phyloP scores from a whole-genome alignment of 371 early-diverging fungal species.

The Apophysomyces sp. region DNA sequence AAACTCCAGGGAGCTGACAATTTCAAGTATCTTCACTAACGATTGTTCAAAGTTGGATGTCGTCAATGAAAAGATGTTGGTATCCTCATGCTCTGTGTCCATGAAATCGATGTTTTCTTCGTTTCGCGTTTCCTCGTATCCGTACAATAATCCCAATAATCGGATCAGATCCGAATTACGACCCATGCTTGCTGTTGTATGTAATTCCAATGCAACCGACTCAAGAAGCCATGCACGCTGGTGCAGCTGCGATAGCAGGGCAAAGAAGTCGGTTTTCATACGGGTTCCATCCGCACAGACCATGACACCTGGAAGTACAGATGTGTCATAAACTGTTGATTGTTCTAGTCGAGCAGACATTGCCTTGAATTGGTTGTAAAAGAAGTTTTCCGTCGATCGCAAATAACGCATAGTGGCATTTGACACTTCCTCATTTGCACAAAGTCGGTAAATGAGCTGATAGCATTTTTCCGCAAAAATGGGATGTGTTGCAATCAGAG shows the following conservation, averaged over 20 bases:
- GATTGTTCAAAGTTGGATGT: constrained; percentile 68
- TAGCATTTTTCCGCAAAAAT: constrained; percentile 85
- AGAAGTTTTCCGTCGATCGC: constrained; percentile 78
- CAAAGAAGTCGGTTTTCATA: constrained; percentile 46
- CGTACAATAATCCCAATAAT: constrained; percentile 65
- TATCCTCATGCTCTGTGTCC: constrained; percentile 42
- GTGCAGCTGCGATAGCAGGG: constrained; percentile 68
- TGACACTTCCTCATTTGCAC: constrained; percentile 68
- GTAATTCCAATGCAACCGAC: constrained; percentile 84
- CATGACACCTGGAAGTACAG: constrained; percentile 17
- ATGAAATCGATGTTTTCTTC: constrained; percentile 24
- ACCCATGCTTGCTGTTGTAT: constrained; percentile 41
- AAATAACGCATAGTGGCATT: constrained; percentile 78
- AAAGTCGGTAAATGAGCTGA: constrained; percentile 79
- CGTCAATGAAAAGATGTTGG: constrained; percentile 86
- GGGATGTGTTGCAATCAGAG: constrained; percentile 72
- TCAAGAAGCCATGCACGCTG: constrained; percentile 91
- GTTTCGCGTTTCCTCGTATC: constrained; percentile 9
- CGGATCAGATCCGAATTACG: constrained; percentile 50
- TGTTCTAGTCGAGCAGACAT: constrained; percentile 49
- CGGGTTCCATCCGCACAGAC: constrained; percentile 22
- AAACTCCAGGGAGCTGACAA: constrained; percentile 57
- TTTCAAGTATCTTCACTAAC: constrained; percentile 54
- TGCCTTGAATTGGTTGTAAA: constrained; percentile 56
- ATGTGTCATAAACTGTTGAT: constrained; percentile 20